Base-by-base conservation (phyloP, 163 green algal genomes). In the Prototheca wickerhamii region DNA sequence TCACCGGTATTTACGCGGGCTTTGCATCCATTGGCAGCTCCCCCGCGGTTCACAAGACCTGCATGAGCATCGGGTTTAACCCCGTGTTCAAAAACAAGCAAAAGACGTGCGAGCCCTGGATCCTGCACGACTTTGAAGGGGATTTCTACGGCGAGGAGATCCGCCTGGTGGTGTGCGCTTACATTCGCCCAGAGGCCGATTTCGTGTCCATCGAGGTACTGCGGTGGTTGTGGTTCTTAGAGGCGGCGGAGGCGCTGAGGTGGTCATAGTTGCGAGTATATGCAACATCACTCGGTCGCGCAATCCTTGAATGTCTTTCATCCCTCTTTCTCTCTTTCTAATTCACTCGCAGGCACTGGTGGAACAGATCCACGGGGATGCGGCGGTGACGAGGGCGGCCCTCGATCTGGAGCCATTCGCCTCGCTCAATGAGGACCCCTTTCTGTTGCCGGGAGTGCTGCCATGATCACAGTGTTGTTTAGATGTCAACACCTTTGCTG, bases 61-160 rank as follows among this genome's bases (percentile, higher is more conserved):
- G 86, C 8, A 89, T 94, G 82, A 86, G 71, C 72, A 85, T 96
- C 18, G 91, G 69, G 4, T 75, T 30, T 67, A 97, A 97, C 60
- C 91, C 90, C 0, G 92, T 88, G 65, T 96, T 89, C 59, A 67
- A 82, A 20, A 95, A 95, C 64, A 72, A 76, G 43, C 26, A 85
- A 18, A 89, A 89, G 71, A 89, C 81, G 1, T 75, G 71, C 20
- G 81, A 89, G 70, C 79, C 82, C 3, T 93, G 86, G 85, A 60
- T 94, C 17, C 69, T 96, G 63, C 80, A 89, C 46, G 71, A 86
- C n/a, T 96, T 96, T 74, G 68, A 77, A n/a, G 56, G 89, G 62
- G 78, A 89, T 55, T 95, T 93, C 60, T 91, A 93, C 69, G 90
- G 77, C 25, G 44, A 88, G 37, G 70, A 90, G 46, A 77, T 96